A percentile compares a stretch with the other conserved stretches of the same genome.
Conservation (phyloP, 495 filamentous ascomycete genomes). For the Parachaetomium inaequale region DNA sequence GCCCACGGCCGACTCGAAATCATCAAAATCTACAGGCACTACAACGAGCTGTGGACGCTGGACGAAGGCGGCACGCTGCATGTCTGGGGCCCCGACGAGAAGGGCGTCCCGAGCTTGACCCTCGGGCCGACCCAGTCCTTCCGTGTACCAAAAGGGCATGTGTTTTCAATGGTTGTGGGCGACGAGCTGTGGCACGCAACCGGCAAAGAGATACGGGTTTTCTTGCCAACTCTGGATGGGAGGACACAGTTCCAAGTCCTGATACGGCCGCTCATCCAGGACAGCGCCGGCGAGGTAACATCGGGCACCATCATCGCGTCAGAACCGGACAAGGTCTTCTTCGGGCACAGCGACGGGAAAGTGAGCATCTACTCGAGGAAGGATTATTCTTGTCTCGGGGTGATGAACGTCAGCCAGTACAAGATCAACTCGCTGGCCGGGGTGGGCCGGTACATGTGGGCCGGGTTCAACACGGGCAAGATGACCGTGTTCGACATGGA, state of each 20-base stretch:
- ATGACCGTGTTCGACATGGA: slow-evolving; percentile 86
- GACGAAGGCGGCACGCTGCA: slow-evolving; percentile 87
- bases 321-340: slow-evolving; percentile 76
- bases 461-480: slow-evolving; percentile 92
- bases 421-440: slow-evolving; percentile 89
- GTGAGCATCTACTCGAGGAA: slow-evolving; percentile 81
- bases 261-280: slow-evolving; percentile 61
- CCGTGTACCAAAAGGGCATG: slow-evolving; percentile 75
- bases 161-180: slow-evolving; percentile 77
- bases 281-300: slow-evolving; percentile 76
- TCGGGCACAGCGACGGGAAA: slow-evolving; percentile 92
- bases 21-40: slow-evolving; percentile 79
- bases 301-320: slow-evolving; percentile 71
- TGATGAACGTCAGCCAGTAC: slow-evolving; percentile 84
- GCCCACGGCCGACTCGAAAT: slow-evolving; percentile 81
- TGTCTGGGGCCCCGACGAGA: slow-evolving; percentile 79
- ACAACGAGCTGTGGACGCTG: slow-evolving; percentile 88
- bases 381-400: slow-evolving; percentile 67
- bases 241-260: slow-evolving; percentile 65
- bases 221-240: slow-evolving; percentile 67
- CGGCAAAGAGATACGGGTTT: slow-evolving; percentile 84
- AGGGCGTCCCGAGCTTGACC: slow-evolving; percentile 67
- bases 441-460: slow-evolving; percentile 84
- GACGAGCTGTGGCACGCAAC: slow-evolving; percentile 82
- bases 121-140: slow-evolving; percentile 60